Evolutionary conservation across 345 rosid genomes (phyloP).

Genomic region (Eucalyptus albens): DNA sequence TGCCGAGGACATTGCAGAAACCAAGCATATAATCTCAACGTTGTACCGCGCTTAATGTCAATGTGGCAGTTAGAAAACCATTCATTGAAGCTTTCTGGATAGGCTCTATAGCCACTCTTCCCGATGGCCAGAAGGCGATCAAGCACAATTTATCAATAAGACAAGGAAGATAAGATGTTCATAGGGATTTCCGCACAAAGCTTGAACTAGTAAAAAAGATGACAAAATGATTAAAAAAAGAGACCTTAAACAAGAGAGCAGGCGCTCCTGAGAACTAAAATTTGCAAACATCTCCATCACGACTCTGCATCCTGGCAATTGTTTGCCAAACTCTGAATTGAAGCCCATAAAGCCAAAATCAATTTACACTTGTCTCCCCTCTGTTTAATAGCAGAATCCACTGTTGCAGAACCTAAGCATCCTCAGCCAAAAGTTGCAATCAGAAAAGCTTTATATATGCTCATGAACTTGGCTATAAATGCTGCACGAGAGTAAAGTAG

Average conservation of each 20-base stretch:
- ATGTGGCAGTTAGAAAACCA: background rate
- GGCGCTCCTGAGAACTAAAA: background rate
- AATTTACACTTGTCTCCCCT: background rate
- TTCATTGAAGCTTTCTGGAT: background rate
- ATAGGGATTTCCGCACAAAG: background rate
- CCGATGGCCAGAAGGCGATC: background rate
- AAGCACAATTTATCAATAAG: background rate
- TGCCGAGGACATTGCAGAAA: background rate
- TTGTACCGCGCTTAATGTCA: background rate
- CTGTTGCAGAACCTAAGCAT: background rate
- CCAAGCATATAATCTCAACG: background rate
- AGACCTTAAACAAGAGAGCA: background rate
- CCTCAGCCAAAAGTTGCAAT: slow-evolving; percentile 71
- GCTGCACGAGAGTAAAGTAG: slow-evolving; percentile 21
- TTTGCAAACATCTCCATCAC: background rate
- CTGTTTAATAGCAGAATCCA: background rate
- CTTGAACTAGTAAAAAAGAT: background rate
- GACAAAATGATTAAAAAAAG: background rate
- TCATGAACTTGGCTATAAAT: slow-evolving; percentile 93
- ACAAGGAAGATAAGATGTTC: background rate
- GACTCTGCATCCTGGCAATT: background rate
- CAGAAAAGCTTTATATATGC: slow-evolving; percentile 78
- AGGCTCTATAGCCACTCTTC: background rate
- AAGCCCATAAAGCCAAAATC: background rate
- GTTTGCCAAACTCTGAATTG: background rate